Conservation (phyloP, 768 basidiomycete species). For the Phylloporus arenicola region DNA sequence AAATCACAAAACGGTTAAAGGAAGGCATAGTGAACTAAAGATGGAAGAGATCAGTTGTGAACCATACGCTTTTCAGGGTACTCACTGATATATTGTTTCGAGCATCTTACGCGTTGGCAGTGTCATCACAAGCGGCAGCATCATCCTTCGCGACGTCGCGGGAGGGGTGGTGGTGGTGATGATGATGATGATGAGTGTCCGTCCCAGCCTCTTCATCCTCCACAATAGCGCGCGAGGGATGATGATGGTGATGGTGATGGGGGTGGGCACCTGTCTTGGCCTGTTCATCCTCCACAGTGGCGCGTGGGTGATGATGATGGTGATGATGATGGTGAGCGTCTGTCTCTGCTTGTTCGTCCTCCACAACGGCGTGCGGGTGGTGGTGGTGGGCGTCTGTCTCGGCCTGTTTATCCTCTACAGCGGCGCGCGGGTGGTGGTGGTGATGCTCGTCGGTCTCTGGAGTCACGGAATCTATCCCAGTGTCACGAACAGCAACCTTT, state of each 20-base stretch:
- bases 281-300: not conserved
- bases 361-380: not conserved
- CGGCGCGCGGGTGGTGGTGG: not conserved
- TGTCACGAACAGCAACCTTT: not conserved
- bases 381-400: not conserved
- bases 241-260: no score
- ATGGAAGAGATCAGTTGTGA: not conserved
- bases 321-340: not conserved
- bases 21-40: not conserved
- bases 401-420: not conserved
- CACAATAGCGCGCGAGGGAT: no score
- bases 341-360: not conserved
- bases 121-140: no score
- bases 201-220: no score
- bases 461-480: not conserved
- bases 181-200: no score
- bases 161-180: no score
- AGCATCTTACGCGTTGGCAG: not conserved
- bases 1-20: not conserved
- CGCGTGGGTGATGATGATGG: not conserved
- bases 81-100: not conserved
- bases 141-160: no score
- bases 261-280: not conserved
- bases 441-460: not conserved
- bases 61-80: not conserved